Percentiles rank a stretch among this genome's conserved stretches.
Evolutionary conservation across 495 filamentous ascomycete species (phyloP).

Genomic region (Tuber melanosporum): DNA sequence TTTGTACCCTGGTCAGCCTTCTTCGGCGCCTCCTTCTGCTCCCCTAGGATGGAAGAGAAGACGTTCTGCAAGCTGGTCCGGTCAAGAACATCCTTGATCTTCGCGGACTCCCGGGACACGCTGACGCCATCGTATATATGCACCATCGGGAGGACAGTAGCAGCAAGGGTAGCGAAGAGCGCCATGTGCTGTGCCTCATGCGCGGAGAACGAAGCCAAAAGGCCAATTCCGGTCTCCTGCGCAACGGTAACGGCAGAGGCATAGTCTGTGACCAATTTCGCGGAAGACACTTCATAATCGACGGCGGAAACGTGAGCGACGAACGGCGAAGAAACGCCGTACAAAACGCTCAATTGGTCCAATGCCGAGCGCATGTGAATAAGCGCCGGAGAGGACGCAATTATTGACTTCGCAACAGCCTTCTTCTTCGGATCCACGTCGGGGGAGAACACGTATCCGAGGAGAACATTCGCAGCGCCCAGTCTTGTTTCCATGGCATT

Average conservation of each 20-base stretch:
- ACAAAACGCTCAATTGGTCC: constrained; percentile 83
- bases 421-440: constrained; percentile 89
- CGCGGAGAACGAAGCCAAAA: constrained; percentile 75
- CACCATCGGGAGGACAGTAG: constrained; percentile 70
- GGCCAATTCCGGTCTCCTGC: constrained; percentile 84
- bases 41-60: constrained; percentile 59
- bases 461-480: constrained; percentile 83
- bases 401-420: constrained; percentile 79
- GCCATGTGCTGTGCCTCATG: constrained; percentile 96
- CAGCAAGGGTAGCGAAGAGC: constrained; percentile 75
- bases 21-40: constrained; percentile 58
- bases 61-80: constrained; percentile 60
- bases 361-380: constrained; percentile 72
- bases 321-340: constrained; percentile 82
- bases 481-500: constrained; percentile 76
- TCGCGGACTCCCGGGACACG: constrained; percentile 74
- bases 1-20: constrained; percentile 68
- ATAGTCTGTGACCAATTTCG: constrained; percentile 77
- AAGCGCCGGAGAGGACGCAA: constrained; percentile 77
- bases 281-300: constrained; percentile 63
- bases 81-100: constrained; percentile 78
- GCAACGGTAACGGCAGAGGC: constrained; percentile 68
- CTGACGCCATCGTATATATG: constrained; percentile 90
- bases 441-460: constrained; percentile 94
- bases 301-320: constrained; percentile 90